phyloP scores from a whole-genome alignment of 1,284 basidiomycete genomes.

The Moniliophthora roreri region DNA sequence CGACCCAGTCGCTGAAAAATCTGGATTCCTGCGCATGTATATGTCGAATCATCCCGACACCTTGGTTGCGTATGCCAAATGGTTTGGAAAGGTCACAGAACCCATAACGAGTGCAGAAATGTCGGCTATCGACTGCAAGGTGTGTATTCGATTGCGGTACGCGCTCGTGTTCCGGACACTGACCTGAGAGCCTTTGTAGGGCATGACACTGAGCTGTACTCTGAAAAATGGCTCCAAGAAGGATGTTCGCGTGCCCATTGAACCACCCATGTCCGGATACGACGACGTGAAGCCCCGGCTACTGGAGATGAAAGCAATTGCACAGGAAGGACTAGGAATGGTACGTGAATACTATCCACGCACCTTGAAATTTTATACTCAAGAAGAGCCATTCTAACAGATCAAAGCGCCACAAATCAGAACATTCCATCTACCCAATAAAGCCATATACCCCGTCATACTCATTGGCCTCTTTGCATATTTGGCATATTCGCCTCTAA shows the following conservation, averaged over 20 bases:
- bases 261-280: constrained; percentile 70
- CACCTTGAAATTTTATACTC: not conserved
- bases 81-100: constrained; percentile 65
- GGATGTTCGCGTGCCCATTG: constrained; percentile 55
- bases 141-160: not conserved
- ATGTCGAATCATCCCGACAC: constrained; percentile 82
- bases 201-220: constrained; percentile 68
- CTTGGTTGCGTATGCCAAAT: constrained; percentile 73
- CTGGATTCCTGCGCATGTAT: constrained; percentile 76
- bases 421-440: constrained; percentile 47
- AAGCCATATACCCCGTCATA: constrained; percentile 20
- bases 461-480: constrained; percentile 37
- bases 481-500: constrained; percentile 35
- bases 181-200: constrained; percentile 36
- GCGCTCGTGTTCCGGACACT: not conserved
- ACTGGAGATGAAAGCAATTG: constrained; percentile 70
- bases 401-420: constrained; percentile 62
- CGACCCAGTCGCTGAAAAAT: constrained; percentile 74
- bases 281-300: constrained; percentile 79
- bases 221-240: constrained; percentile 48
- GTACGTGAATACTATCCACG: constrained; percentile 37
- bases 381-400: constrained; percentile 40
- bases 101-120: constrained; percentile 59
- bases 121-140: constrained; percentile 46
- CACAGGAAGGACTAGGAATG: constrained; percentile 75